Base-by-base conservation (phyloP, 2,329 filamentous ascomycete species). In the Aspergillus flavus region DNA sequence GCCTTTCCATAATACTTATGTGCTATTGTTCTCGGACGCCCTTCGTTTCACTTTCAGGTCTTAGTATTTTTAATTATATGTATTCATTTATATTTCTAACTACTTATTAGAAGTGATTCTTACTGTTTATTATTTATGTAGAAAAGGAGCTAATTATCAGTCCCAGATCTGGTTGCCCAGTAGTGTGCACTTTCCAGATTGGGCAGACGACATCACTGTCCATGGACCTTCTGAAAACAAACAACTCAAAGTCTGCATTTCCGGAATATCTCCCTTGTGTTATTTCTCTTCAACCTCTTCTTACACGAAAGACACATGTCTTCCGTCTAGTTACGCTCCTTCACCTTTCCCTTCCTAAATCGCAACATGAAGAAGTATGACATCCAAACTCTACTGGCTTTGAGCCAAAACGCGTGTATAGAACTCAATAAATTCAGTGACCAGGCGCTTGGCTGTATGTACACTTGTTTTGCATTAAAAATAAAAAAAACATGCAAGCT, bases 331-430 rank as follows among this genome's bases (percentile, higher is more conserved):
- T 19, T 32, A 32, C 32, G 34, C 3, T 34, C 28, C 43, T 43
- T 48, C 46, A 14, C 6, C 21, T 10, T 16, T 19, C 12, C 11
- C 39, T 61, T 45, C 48, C 32, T 61, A 64, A 62, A 32, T 45
- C 32, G 36, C 41, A 64, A n/a, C 64, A 72, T 68, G 64, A 72
- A 75, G 72, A 78, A 68, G 66, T 80, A 80, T 68, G 74, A 74
- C 48, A 72, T 79, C 59, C 71, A 71, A 62, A 76, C 76, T 9
- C 68, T 80, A 46, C 66, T 80, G 71, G 73, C 73, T 41, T 66
- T 80, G 58, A 68, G 70, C 66, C 72, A 71, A 57, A 69, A 71
- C 16, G 70, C 68, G 19, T 62, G 64, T 53, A 69, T 74, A 53
- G 68, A 74, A 26, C 61, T 73, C 30, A 68, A 64, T 53, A 68